These are phyloP conservation scores for Voacanga thouarsii DNA, from an alignment of 257 asterid species.

Conservation along the genomic window DNA sequence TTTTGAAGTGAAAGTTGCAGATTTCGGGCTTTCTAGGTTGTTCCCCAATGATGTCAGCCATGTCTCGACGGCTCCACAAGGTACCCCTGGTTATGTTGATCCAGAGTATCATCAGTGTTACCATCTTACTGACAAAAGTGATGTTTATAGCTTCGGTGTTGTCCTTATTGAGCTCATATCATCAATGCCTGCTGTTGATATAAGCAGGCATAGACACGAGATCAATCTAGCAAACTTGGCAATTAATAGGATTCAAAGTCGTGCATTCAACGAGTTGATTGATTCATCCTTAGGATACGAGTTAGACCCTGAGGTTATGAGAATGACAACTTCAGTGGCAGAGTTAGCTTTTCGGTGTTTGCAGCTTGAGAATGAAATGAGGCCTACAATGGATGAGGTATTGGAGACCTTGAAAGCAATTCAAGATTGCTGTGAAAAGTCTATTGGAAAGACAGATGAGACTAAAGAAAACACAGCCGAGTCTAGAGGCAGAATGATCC, in stretches of 20 bases:
- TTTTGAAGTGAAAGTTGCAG: slow-evolving; percentile 71
- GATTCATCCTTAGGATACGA: slow-evolving; percentile 55
- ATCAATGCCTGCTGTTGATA: slow-evolving; percentile 75
- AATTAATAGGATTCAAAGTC: slow-evolving; percentile 46
- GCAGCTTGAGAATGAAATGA: slow-evolving; percentile 65
- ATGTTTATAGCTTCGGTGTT: slow-evolving; percentile 81
- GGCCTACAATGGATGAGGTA: slow-evolving; percentile 78
- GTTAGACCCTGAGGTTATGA: slow-evolving; percentile 40
- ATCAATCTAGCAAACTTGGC: slow-evolving; percentile 69
- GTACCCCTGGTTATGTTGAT: slow-evolving; percentile 82
- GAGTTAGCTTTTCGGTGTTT: slow-evolving; percentile 72
- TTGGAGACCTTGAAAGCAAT: slow-evolving; percentile 37
- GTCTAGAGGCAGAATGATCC: slow-evolving; percentile 12
- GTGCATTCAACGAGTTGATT: slow-evolving; percentile 56
- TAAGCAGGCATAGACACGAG: slow-evolving; percentile 64
- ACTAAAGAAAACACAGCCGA: not conserved
- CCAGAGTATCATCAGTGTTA: slow-evolving; percentile 76
- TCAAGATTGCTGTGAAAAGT: slow-evolving; percentile 35
- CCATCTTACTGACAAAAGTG: slow-evolving; percentile 68
- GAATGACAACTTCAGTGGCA: slow-evolving; percentile 69
- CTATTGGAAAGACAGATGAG: slow-evolving; percentile 17
- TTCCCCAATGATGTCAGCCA: slow-evolving; percentile 62
- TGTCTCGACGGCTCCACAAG: slow-evolving; percentile 84
- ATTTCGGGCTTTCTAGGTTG: slow-evolving; percentile 71
- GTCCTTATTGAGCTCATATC: slow-evolving; percentile 77